phyloP scores from a whole-genome alignment of 176 grass and related monocot species.

The Guadua angustifolia region DNA sequence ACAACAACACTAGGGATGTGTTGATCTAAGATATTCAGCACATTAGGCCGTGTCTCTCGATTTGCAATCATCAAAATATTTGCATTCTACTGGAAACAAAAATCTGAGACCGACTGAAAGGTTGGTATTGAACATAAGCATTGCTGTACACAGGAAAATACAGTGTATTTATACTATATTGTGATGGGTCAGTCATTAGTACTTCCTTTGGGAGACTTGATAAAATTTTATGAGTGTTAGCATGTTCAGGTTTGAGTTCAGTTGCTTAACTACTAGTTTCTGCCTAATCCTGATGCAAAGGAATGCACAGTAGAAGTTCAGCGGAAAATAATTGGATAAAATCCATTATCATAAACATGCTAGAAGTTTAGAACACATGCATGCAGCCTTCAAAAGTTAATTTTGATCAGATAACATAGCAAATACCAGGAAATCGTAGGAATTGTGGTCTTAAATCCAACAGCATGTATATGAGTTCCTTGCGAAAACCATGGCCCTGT shows the following conservation, averaged over 20 bases:
- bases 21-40: neutral
- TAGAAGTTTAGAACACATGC: constrained; percentile 13
- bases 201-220: neutral
- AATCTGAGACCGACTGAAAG: neutral
- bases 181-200: constrained; percentile 8
- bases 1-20: neutral
- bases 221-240: neutral
- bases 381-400: constrained; percentile 2
- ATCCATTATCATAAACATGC: constrained; percentile 6
- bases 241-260: constrained; percentile 1
- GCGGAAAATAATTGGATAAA: neutral
- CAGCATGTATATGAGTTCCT: constrained; percentile 38
- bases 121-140: neutral
- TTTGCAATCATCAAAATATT: constrained; percentile 13
- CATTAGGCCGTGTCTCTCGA: neutral
- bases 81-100: neutral
- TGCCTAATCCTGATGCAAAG: constrained; percentile 2
- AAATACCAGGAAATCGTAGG: constrained; percentile 39
- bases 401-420: constrained; percentile 23
- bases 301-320: neutral
- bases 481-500: constrained; percentile 35
- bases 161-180: neutral
- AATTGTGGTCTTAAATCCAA: constrained; percentile 33
- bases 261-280: constrained; percentile 23
- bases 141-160: neutral